Evolutionary conservation across 1,284 basidiomycete species (phyloP), one percentile per base, ranked within the genome.

Genomic region (Fistulina hepatica): DNA sequence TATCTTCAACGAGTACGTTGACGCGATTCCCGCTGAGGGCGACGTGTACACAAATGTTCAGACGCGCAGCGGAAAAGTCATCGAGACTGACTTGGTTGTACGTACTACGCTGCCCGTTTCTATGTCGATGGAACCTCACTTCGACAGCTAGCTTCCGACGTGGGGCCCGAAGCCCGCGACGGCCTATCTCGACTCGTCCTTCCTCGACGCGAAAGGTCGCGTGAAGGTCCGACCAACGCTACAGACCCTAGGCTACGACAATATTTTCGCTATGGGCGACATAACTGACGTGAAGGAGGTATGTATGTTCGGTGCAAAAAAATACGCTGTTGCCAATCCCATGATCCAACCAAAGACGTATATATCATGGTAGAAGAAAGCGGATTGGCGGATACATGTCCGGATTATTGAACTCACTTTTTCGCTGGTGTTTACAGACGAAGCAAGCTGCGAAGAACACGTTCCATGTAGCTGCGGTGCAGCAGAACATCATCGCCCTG

Each of bases 221-320:
- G 61, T 80, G 34, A 66, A 62, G 37, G 61, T 80, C 15, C 54
- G 59, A 34, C 61, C 70, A 2, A 75, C 72, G 6, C 56, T 81
- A 10, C 73, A 78, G 48, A 51, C 80, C 3, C 43, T 44, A 5
- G 55, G 55, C 0, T 54, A 74, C 48, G 51, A 67, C 1, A 58
- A 61, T 39, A 68, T 81, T n/a, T 81, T 76, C 47, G 77, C 73
- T 0, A 58, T 60, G 8, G 78, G 77, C 2, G 79, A 81, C 48
- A n/a, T n/a, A n/a, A n/a, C n/a, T n/a, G n/a, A n/a, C n/a, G n/a
- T n/a, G n/a, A n/a, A n/a, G n/a, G n/a, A 81, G 52, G n/a, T n/a
- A n/a, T n/a, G n/a, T n/a, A n/a, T n/a, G n/a, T n/a, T n/a, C n/a
- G n/a, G n/a, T n/a, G n/a, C n/a, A n/a, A n/a, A n/a, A n/a, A n/a